Evolutionary conservation across 805 yeast genomes (phyloP), one percentile per base, ranked within the genome.

Genomic region (Wickerhamomyces tratensis): DNA sequence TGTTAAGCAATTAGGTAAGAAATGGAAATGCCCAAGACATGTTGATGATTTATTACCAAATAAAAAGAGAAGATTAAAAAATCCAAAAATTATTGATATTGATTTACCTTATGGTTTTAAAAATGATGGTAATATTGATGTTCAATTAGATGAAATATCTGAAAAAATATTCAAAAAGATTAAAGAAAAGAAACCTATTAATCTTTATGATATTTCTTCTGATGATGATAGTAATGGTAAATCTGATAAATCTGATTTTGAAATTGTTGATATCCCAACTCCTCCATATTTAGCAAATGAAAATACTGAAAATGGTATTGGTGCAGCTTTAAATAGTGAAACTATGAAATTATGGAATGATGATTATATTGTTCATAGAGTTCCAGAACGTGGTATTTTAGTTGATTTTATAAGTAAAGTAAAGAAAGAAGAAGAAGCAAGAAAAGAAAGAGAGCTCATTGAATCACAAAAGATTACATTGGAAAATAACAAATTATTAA

Each of bases 21-120:
- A 81, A 59, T 91, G 96, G 98, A 79, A 76, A 64, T 93, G 96
- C 61, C 98, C 96, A 2, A 82, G 84, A 50, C 97, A 87, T 63
- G 76, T 77, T 20, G 53, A 50, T 39, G 47, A 48, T 40, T 43
- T 53, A 14, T 38, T 50, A 6, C 37, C 47, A 11, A 43, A 67
- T 12, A 63, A 69, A 43, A 51, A 61, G 41, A 63, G 87, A 41
- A 67, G 71, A 53, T 68, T 74, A 49, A 73, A 69, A 49, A 74
- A 71, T 49, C 76, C 76, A 38, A 61, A 69, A 5, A 62, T 71
- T 25, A 57, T 79, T 7, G 84, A 81, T 43, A 81, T 84, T 5
- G 61, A 67, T 20, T 63, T 77, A 43, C 57, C 72, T 1, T 64
- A 80, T 35, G 81, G 82, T 5, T 63, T 58, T 45, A 42, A 61